Percentiles rank a stretch among this genome's conserved stretches.
Conservation (phyloP, 2,329 filamentous ascomycete species). For the Aspergillus sp. region DNA sequence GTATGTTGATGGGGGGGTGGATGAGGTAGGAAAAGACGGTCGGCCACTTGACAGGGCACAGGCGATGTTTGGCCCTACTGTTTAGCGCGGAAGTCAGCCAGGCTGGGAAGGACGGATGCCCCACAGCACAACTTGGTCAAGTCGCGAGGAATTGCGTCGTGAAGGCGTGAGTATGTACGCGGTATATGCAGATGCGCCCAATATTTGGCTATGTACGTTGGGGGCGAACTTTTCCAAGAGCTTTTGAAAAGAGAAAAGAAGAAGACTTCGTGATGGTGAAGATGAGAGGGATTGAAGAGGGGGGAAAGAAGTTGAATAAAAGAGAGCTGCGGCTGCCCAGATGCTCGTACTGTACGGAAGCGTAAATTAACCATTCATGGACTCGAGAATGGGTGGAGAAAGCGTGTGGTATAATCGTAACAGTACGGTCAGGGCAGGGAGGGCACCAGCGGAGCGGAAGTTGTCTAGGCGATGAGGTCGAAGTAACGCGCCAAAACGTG, state of each 20-base stretch:
- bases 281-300: constrained; percentile 11
- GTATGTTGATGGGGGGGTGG: constrained; percentile 20
- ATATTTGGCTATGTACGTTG: constrained; percentile 10
- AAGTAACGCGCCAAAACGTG: constrained; percentile 13
- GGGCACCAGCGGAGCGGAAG: constrained; percentile 15
- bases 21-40: constrained; percentile 25
- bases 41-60: constrained; percentile 37
- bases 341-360: not conserved
- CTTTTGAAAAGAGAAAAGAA: not conserved
- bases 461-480: constrained; percentile 15
- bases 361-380: constrained; percentile 2
- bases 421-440: constrained; percentile 16
- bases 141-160: constrained; percentile 28
- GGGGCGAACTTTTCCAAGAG: constrained; percentile 1
- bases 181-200: not conserved
- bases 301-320: constrained; percentile 16
- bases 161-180: not conserved
- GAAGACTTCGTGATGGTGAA: not conserved
- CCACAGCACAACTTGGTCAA: constrained; percentile 22
- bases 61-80: constrained; percentile 43
- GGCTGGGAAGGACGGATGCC: constrained; percentile 34
- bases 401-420: constrained; percentile 14
- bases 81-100: constrained; percentile 40
- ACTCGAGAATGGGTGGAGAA: not conserved
- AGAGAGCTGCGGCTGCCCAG: constrained; percentile 12